These are phyloP conservation scores for Xylaria sp. DNA, from an alignment of 2,329 filamentous ascomycete genomes.

Conservation along the genomic window DNA sequence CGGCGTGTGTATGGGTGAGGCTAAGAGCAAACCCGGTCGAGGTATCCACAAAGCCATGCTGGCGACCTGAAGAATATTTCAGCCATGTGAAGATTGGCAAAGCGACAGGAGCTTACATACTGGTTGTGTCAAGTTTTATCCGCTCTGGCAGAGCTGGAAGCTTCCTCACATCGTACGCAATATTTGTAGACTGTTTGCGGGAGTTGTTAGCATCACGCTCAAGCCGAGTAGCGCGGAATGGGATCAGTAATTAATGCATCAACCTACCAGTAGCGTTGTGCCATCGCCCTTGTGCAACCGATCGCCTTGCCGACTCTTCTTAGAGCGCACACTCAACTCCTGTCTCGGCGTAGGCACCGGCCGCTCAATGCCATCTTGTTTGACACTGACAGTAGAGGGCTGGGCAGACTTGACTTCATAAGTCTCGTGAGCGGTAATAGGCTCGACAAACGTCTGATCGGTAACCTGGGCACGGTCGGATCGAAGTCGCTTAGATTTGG, in stretches of 20 bases:
- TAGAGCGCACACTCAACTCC: conserved; percentile 65
- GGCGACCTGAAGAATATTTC: conserved; percentile 54
- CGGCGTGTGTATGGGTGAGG: conserved; percentile 79
- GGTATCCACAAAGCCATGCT: conserved; percentile 70
- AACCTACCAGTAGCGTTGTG: conserved; percentile 68
- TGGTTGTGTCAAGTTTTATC: conserved; percentile 68
- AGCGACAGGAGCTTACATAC: conserved; percentile 54
- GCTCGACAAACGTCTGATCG: conserved; percentile 62
- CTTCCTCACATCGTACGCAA: conserved; percentile 84
- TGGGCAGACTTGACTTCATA: conserved; percentile 62
- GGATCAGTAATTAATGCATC: neutral
- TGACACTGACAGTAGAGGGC: conserved; percentile 50
- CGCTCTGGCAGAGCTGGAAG: conserved; percentile 81
- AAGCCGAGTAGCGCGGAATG: neutral
- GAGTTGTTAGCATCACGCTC: conserved; percentile 11
- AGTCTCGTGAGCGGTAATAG: conserved; percentile 58
- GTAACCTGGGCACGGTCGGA: conserved; percentile 52
- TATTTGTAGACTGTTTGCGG: conserved; percentile 73
- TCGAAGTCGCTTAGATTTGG: conserved; percentile 68
- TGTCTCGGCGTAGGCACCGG: conserved; percentile 46
- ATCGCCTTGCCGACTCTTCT: conserved; percentile 67
- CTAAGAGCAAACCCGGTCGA: conserved; percentile 76
- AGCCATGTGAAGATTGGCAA: conserved; percentile 27
- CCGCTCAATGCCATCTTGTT: conserved; percentile 56
- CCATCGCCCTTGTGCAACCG: conserved; percentile 70